Evolutionary conservation across 2,329 filamentous ascomycete species (phyloP).

Genomic region (Colletotrichum abscissum): DNA sequence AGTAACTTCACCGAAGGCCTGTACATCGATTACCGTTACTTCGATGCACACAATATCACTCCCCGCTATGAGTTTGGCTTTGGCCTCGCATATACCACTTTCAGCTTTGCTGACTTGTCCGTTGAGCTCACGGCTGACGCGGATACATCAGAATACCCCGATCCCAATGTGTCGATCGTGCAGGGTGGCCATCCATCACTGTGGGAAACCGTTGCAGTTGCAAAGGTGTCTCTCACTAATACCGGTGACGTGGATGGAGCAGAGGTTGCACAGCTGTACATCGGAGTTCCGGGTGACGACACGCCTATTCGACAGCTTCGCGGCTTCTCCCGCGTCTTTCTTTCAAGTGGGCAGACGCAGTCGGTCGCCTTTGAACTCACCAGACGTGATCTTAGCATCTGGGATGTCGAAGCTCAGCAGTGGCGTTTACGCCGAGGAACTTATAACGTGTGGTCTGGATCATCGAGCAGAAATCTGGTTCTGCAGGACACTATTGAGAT

Average conservation of each 20-base stretch:
- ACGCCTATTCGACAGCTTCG: slow-evolving; percentile 69
- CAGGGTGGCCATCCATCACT: slow-evolving; percentile 59
- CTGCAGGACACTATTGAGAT: slow-evolving; percentile 52
- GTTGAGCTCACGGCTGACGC: slow-evolving; percentile 45
- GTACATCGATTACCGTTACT: slow-evolving; percentile 66
- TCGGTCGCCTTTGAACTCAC: slow-evolving; percentile 65
- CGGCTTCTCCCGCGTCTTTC: slow-evolving; percentile 59
- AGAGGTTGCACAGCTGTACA: slow-evolving; percentile 62
- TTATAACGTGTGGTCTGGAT: slow-evolving; percentile 58
- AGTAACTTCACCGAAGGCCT: slow-evolving; percentile 63
- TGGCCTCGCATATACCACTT: slow-evolving; percentile 67
- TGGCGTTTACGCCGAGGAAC: slow-evolving; percentile 65
- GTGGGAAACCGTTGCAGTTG: slow-evolving; percentile 57
- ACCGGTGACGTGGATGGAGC: slow-evolving; percentile 54
- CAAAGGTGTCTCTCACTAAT: slow-evolving; percentile 54
- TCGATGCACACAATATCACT: slow-evolving; percentile 59
- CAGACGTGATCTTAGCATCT: slow-evolving; percentile 73
- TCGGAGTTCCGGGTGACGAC: slow-evolving; percentile 52
- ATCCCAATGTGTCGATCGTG: slow-evolving; percentile 51
- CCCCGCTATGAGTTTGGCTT: slow-evolving; percentile 68
- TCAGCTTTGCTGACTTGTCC: slow-evolving; percentile 56
- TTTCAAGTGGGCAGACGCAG: slow-evolving; percentile 34
- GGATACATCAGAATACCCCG: slow-evolving; percentile 50
- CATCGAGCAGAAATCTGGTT: slow-evolving; percentile 58
- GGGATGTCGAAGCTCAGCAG: slow-evolving; percentile 70